A percentile compares a stretch with the other conserved stretches of the same genome.
phyloP scores from a whole-genome alignment of 2,329 filamentous ascomycete genomes.

The Diaporthe velutina region DNA sequence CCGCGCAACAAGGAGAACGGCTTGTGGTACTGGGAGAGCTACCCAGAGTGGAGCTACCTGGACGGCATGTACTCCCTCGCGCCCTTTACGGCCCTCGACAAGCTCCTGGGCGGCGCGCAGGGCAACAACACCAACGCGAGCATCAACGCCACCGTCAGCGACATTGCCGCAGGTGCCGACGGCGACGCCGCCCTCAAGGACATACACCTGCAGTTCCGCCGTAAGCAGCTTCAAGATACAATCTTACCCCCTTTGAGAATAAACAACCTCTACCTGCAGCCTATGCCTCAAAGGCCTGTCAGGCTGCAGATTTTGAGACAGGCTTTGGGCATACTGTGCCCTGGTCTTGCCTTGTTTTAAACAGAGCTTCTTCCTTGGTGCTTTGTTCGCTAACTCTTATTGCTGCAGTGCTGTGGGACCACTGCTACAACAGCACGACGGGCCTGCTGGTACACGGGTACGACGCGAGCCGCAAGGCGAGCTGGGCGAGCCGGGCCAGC shows the following conservation, averaged over 20 bases:
- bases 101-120: slow-evolving; percentile 40
- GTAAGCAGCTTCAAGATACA: too few relatives aligned
- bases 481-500: slow-evolving; percentile 61
- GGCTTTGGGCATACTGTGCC: too few relatives aligned
- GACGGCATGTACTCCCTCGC: slow-evolving; percentile 62
- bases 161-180: neutral
- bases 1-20: slow-evolving; percentile 45
- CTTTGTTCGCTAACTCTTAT: too few relatives aligned
- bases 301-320: too few relatives aligned
- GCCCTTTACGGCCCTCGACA: slow-evolving; percentile 51
- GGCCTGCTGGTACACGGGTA: slow-evolving; percentile 65
- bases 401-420: slow-evolving; percentile 57
- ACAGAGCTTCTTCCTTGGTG: too few relatives aligned
- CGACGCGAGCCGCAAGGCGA: slow-evolving; percentile 58
- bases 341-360: too few relatives aligned
- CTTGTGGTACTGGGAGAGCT: slow-evolving; percentile 50
- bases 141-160: neutral
- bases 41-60: slow-evolving; percentile 63
- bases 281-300: too few relatives aligned
- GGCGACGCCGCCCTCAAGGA: slow-evolving; percentile 52
- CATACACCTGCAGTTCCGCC: slow-evolving; percentile 56
- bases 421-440: slow-evolving; percentile 53
- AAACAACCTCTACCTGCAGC: too few relatives aligned
- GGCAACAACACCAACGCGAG: too few relatives aligned
- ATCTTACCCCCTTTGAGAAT: too few relatives aligned